These are phyloP conservation scores for Viola pubescens DNA, from an alignment of 441 rosid genomes.

Conservation along the genomic window DNA sequence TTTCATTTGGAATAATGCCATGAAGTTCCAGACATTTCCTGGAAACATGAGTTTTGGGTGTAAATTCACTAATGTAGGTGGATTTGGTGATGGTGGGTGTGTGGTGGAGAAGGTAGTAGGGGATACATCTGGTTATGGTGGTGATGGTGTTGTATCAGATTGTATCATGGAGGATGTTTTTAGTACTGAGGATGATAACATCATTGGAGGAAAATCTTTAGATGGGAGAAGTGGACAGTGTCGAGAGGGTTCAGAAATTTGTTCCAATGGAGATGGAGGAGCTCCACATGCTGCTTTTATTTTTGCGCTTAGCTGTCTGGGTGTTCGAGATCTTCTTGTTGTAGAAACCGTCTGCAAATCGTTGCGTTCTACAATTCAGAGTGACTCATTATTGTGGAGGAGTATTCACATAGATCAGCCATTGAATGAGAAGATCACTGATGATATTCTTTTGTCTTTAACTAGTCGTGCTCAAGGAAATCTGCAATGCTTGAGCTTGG, in stretches of 20 bases:
- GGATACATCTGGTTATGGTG: constrained; percentile 23
- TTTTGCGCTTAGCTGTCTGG: constrained; percentile 55
- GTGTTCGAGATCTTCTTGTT: constrained; percentile 59
- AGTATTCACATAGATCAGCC: constrained; percentile 67
- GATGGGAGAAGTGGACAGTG: constrained; percentile 13
- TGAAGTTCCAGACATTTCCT: constrained; percentile 56
- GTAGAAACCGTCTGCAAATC: constrained; percentile 61
- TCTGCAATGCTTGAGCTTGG: constrained; percentile 72
- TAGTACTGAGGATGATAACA: constrained; percentile 22
- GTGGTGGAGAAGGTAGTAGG: constrained; percentile 23
- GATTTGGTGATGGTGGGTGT: constrained; percentile 28
- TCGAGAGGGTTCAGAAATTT: constrained; percentile 11
- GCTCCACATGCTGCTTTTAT: constrained; percentile 46
- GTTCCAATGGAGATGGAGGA: constrained; percentile 31
- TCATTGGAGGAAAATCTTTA: constrained; percentile 12
- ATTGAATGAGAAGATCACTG: constrained; percentile 69
- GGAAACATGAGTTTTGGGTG: constrained; percentile 29
- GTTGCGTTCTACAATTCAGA: constrained; percentile 35
- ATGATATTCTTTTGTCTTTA: constrained; percentile 59
- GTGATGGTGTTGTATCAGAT: constrained; percentile 17
- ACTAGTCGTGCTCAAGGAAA: constrained; percentile 65
- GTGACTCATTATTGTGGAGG: constrained; percentile 66
- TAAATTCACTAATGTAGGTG: constrained; percentile 20
- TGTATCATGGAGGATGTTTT: constrained; percentile 27
- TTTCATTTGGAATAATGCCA: constrained; percentile 71